Evolutionary conservation across 164 flowering plant species (phyloP), one percentile per base, ranked within the genome.

Genomic region (Nymphaea thermarum): DNA sequence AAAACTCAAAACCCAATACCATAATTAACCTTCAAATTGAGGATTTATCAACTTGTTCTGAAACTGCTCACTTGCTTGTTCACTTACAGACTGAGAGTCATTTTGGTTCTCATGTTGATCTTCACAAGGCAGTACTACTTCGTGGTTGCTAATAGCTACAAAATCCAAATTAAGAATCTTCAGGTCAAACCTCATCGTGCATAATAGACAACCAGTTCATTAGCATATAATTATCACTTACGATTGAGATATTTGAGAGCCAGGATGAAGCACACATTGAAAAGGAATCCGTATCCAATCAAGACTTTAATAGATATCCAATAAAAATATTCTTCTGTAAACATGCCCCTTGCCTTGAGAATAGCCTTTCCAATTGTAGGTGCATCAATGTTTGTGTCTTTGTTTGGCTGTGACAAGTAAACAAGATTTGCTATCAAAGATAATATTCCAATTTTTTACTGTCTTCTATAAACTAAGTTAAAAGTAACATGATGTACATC

Each of bases 231-330:
- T 47, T 47, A 6, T 14, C 12, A 47, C 82, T 78, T 79, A 83
- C 88, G 81, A 45, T 75, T 76, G 67, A 85, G 67, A 66, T 70
- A 84, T 3, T 84, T 83, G 59, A 86, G 71, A 64, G 87, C 87
- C 4, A 63, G 71, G 69, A 86, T 74, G 64, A 84, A 86, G 43
- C 75, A 71, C 43, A 82, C 36, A 70, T 84, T 86, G 80, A 86
- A 86, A 59, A 86, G 68, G n/a, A 86, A 65, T 66, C 87, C 75
- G 68, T 77, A 86, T 4, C 78, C 87, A n/a, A 76, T 15, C 2
- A 86, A 81, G 14, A 84, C 87, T 41, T 73, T 77, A 65, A 86
- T 71, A 67, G 83, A 80, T 53, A 86, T 80, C 90, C 90, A 86
- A 69, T 72, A 86, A 87, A 11, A n/a, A n/a, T 75, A 66, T 14